Evolutionary conservation across 345 rosid species (phyloP).

Genomic region (Abelmoschus esculentus): DNA sequence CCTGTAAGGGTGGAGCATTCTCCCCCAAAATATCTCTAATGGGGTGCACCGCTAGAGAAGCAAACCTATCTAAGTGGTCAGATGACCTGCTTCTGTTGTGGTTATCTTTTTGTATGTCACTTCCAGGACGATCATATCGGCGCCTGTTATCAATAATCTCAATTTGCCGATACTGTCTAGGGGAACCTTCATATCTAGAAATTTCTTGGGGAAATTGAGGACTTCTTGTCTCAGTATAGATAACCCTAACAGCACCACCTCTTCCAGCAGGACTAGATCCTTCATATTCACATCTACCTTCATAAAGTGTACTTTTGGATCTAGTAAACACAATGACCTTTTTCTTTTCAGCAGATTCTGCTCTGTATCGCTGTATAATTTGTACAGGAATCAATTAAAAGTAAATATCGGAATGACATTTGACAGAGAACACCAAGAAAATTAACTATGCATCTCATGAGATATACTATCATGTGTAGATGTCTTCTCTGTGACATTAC

Average conservation of each 20-base stretch:
- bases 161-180: conserved; percentile 47
- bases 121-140: background rate
- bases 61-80: background rate
- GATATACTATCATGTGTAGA: no score
- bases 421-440: no score
- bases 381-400: conserved; percentile 1
- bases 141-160: conserved; percentile 33
- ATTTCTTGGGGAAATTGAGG: conserved; percentile 33
- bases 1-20: background rate
- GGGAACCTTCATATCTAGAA: conserved; percentile 41
- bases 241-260: conserved; percentile 36
- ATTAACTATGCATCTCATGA: no score
- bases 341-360: conserved; percentile 33
- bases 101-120: background rate
- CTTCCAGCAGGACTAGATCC: conserved; percentile 31
- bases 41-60: background rate
- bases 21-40: conserved; percentile 2
- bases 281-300: conserved; percentile 31
- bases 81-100: background rate
- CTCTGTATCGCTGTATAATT: conserved; percentile 36
- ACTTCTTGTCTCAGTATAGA: conserved; percentile 52
- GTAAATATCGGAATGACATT: background rate
- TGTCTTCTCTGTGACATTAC: conserved; percentile 23
- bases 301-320: conserved; percentile 36
- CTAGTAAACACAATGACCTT: conserved; percentile 26